Conservation (phyloP, 345 rosid genomes). For the Aurinia saxatilis region DNA sequence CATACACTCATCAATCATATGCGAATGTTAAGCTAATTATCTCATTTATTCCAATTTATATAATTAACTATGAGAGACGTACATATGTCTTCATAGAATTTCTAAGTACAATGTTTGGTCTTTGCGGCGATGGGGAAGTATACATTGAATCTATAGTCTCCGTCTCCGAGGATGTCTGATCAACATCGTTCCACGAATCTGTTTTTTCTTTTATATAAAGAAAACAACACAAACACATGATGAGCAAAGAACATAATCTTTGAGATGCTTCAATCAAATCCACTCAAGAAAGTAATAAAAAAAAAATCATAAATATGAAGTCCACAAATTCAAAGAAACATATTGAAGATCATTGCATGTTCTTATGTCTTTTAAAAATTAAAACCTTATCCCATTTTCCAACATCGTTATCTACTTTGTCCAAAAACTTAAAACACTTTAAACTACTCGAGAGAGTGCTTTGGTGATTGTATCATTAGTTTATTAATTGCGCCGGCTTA, state of each 20-base stretch:
- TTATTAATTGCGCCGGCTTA: conserved; percentile 10
- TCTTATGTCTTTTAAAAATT: conserved; percentile 17
- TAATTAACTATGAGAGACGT: background rate
- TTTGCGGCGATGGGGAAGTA: conserved; percentile 21
- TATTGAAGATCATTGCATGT: conserved; percentile 21
- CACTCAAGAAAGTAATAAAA: conserved; percentile 11
- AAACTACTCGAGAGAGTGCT: conserved; percentile 1
- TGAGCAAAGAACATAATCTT: conserved; percentile 18
- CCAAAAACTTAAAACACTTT: conserved; percentile 15
- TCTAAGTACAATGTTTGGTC: conserved; percentile 24
- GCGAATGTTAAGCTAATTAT: conserved; percentile 16
- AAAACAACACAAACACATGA: conserved; percentile 8
- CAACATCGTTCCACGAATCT: conserved; percentile 22
- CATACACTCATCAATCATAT: conserved; percentile 6
- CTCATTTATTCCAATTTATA: background rate
- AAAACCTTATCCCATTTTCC: conserved; percentile 20
- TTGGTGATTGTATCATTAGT: conserved; percentile 14
- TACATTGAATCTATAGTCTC: conserved; percentile 26
- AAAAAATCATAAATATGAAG: background rate
- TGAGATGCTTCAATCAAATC: conserved; percentile 20
- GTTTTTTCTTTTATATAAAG: background rate
- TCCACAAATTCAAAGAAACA: conserved; percentile 24
- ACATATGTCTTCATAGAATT: conserved; percentile 5
- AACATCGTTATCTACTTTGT: conserved; percentile 31
- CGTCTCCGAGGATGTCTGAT: conserved; percentile 30